Conservation (phyloP, 208 protist genomes). For the Crithidia mellificae region DNA sequence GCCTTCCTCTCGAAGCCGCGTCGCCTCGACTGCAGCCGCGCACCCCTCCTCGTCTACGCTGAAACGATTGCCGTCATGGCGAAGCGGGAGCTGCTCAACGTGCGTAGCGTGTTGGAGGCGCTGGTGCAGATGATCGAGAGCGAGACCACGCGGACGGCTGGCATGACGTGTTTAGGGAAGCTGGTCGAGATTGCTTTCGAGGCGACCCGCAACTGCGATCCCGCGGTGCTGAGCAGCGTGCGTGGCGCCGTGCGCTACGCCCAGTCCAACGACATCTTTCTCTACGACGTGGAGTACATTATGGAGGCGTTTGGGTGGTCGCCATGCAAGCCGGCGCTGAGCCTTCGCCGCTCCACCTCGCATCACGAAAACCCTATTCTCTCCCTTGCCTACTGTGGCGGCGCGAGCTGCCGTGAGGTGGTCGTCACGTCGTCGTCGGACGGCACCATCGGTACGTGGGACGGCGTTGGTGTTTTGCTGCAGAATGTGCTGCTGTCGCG, state of each 20-base stretch:
- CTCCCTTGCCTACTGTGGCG: conserved; percentile 68
- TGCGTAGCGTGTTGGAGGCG: conserved; percentile 57
- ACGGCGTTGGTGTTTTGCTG: conserved; percentile 58
- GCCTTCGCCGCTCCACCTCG: conserved; percentile 44
- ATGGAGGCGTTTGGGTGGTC: conserved; percentile 82
- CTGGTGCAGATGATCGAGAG: conserved; percentile 75
- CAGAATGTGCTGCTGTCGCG: conserved; percentile 78
- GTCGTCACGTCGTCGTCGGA: conserved; percentile 87
- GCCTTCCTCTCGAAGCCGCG: conserved; percentile 65
- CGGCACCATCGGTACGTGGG: conserved; percentile 85
- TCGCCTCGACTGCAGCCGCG: conserved; percentile 74
- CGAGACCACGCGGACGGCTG: conserved; percentile 75
- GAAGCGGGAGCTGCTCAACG: conserved; percentile 63
- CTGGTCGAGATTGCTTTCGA: conserved; percentile 80
- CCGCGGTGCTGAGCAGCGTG: conserved; percentile 48
- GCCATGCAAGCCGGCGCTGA: conserved; percentile 64
- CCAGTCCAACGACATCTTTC: conserved; percentile 79
- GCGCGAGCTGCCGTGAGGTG: conserved; percentile 52
- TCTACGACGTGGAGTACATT: conserved; percentile 91
- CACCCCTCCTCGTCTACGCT: conserved; percentile 72
- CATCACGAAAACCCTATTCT: conserved; percentile 76
- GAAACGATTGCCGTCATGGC: conserved; percentile 78
- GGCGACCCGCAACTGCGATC: conserved; percentile 56
- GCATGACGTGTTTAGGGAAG: conserved; percentile 86
- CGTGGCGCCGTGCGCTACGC: conserved; percentile 50